A percentile compares a stretch with the other conserved stretches of the same genome.
Evolutionary conservation across 495 filamentous ascomycete species (phyloP).

Genomic region (Podospora anserina): DNA sequence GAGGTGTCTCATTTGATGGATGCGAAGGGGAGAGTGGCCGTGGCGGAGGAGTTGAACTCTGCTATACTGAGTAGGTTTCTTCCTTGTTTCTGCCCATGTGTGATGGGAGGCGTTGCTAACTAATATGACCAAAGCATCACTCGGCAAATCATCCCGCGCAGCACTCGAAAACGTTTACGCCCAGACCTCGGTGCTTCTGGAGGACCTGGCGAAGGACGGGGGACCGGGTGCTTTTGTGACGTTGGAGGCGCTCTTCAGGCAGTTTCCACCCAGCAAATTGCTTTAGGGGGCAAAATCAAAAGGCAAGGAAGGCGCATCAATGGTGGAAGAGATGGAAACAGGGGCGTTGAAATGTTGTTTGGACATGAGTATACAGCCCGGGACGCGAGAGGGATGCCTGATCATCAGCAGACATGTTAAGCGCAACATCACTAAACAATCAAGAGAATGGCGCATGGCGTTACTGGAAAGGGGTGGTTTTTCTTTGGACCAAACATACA

Average conservation of each 20-base stretch:
- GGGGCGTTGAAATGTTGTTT: neutral
- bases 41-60: constrained; percentile 92
- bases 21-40: constrained; percentile 65
- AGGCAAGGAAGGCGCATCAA: neutral
- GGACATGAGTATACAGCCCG: neutral
- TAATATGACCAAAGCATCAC: constrained; percentile 57
- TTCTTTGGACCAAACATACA: too few relatives aligned
- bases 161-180: constrained; percentile 83
- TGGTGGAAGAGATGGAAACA: neutral
- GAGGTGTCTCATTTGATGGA: constrained; percentile 79
- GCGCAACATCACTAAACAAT: too few relatives aligned
- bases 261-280: constrained; percentile 32
- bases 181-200: constrained; percentile 81
- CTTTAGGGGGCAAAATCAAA: constrained; percentile 3
- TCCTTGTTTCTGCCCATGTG: neutral
- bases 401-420: too few relatives aligned
- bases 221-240: constrained; percentile 87
- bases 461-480: too few relatives aligned
- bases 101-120: neutral
- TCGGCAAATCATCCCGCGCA: constrained; percentile 85
- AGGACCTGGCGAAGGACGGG: constrained; percentile 77
- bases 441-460: too few relatives aligned
- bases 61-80: constrained; percentile 77
- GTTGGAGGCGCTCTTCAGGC: constrained; percentile 62
- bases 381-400: neutral